These are phyloP conservation scores for Yamadazyma siamensis DNA, from an alignment of 1,139 yeast genomes.

Conservation along the genomic window DNA sequence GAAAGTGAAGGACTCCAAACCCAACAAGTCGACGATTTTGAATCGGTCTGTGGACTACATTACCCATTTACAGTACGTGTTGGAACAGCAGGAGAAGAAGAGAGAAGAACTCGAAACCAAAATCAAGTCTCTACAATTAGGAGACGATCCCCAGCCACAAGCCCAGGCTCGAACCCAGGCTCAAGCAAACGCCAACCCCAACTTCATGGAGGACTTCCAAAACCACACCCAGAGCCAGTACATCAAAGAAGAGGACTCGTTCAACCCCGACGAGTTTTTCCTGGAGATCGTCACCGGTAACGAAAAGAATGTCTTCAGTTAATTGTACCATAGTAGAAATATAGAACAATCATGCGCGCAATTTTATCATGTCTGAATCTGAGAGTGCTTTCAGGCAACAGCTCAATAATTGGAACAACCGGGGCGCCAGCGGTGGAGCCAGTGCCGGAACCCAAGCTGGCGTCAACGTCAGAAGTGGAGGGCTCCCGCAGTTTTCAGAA, in stretches of 20 bases:
- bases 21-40: constrained; percentile 68
- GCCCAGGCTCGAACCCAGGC: constrained; percentile 1
- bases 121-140: constrained; percentile 12
- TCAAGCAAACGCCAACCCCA: constrained; percentile 6
- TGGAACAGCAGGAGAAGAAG: constrained; percentile 32
- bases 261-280: constrained; percentile 22
- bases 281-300: constrained; percentile 16
- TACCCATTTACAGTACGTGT: constrained; percentile 46
- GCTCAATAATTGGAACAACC: constrained; percentile 38
- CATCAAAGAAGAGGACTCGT: constrained; percentile 15
- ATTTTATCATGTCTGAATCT: constrained; percentile 30
- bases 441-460: constrained; percentile 5
- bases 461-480: neutral
- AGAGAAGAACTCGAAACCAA: constrained; percentile 18
- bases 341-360: neutral
- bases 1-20: constrained; percentile 62
- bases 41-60: constrained; percentile 70
- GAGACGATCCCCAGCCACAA: too few relatives aligned
- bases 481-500: constrained; percentile 33
- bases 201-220: constrained; percentile 16
- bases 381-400: constrained; percentile 43
- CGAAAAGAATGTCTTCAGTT: constrained; percentile 4
- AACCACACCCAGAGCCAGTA: constrained; percentile 12
- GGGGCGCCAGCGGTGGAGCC: constrained; percentile 13
- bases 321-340: neutral